A percentile compares a stretch with the other conserved stretches of the same genome.
phyloP scores from a whole-genome alignment of 1,284 basidiomycete species.

The Neonothopanus nambi region DNA sequence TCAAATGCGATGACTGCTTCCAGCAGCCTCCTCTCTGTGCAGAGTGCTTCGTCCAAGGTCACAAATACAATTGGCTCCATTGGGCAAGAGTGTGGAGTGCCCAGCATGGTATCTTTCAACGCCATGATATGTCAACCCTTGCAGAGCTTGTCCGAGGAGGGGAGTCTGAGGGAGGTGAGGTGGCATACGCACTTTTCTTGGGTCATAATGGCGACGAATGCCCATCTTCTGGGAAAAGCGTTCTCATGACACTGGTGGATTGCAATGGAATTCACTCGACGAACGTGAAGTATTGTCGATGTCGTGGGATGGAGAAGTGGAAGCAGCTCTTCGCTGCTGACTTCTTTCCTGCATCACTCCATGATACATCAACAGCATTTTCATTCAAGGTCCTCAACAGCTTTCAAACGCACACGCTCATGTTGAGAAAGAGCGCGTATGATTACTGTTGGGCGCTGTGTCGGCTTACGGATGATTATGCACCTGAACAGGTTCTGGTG shows the following conservation, averaged over 20 bases:
- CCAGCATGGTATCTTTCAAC: conserved; percentile 17
- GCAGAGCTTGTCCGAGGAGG: not conserved
- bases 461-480: too few species aligned
- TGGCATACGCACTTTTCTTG: conserved; percentile 21
- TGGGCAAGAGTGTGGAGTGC: conserved; percentile 26
- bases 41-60: conserved; percentile 20
- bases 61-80: conserved; percentile 18
- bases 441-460: conserved; percentile 26
- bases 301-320: conserved; percentile 7
- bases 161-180: too few species aligned
- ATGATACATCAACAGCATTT: too few species aligned
- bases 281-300: conserved; percentile 19
- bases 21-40: too few species aligned
- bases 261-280: conserved; percentile 24
- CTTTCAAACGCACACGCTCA: conserved; percentile 29
- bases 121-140: conserved; percentile 23
- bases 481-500: too few species aligned
- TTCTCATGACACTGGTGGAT: conserved; percentile 21
- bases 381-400: too few species aligned
- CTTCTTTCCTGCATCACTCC: too few species aligned
- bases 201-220: conserved; percentile 24
- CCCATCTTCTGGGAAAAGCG: conserved; percentile 1
- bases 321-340: too few species aligned
- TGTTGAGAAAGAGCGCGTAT: conserved; percentile 26
- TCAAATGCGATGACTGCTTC: too few species aligned